Base-by-base conservation (phyloP, 2,329 filamentous ascomycete species). In the Blastomyces gilchristii region DNA sequence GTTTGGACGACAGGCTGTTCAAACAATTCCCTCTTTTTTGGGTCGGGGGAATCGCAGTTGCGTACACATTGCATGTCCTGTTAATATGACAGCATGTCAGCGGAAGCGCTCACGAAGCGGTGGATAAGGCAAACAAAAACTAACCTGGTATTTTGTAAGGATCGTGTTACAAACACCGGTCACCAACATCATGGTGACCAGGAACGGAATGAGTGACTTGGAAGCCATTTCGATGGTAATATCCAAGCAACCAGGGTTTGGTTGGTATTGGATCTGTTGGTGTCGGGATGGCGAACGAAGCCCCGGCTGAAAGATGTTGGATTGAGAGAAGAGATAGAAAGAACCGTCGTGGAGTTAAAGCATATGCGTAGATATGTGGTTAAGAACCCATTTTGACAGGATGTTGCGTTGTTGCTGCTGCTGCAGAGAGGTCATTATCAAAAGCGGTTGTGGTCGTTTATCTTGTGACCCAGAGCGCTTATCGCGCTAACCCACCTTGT, bases 91-190 rank as follows among this genome's bases (percentile, higher is more conserved):
- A 16, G 25, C 25, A 8, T 34, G 16, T 59, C 16, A 49, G 28
- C 43, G 8, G 31, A 47, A 12, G 28, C 12, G 3, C 11, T 37
- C 28, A 4, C 12, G 1, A 49, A 11, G n/a, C 43, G 47, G 5
- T 14, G 43, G 9, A n/a, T 16, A 50, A 4, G 18, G 22, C 6
- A n/a, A 34, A 49, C 16, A 62, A 49, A 61, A 53, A 73, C 79
- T 65, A 76, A 92, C 91, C 80, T 97, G 93, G 72, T 92, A 97
- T 74, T 99, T 99, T 69, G 93, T 97, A 71, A 99, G 82, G 65
- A 99, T 85, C 1, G 94, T 99, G 76, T 99, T 99, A 82, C 91
- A 96, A 66, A 96, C 91, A 66, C 93, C 93, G 31, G 93, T 97
- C 73, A 96, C 79, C 73, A 97, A 82, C 93, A 97, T 97, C 90